Percentiles rank a stretch among this genome's conserved stretches.
Conservation (phyloP, 2,329 filamentous ascomycete genomes). For the Xylaria sp. region DNA sequence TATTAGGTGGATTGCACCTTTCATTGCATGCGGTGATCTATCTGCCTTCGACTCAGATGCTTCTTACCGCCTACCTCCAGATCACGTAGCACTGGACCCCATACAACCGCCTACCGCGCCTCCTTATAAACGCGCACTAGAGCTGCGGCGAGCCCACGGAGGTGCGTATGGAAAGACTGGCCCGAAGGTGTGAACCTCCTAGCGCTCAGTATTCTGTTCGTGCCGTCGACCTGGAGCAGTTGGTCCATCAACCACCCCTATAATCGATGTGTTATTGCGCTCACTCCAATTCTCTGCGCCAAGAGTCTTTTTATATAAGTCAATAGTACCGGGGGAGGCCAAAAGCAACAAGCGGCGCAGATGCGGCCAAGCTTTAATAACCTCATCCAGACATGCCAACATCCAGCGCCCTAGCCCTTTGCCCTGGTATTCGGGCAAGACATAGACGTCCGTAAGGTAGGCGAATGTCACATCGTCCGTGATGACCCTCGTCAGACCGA, state of each 20-base stretch:
- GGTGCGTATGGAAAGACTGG: conserved; percentile 80
- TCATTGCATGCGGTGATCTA: conserved; percentile 96
- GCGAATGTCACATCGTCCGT: conserved; percentile 76
- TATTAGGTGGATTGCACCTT: conserved; percentile 87
- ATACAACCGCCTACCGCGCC: conserved; percentile 96
- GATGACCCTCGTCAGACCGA: conserved; percentile 71
- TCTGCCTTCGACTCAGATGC: conserved; percentile 96
- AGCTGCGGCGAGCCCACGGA: conserved; percentile 79
- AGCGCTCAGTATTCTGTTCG: background rate
- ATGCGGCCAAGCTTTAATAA: conserved; percentile 56
- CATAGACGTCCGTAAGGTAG: conserved; percentile 70
- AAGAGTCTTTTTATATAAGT: conserved; percentile 60
- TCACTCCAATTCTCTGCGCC: conserved; percentile 58
- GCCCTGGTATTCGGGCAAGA: conserved; percentile 60
- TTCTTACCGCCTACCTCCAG: conserved; percentile 87
- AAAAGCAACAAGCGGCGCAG: conserved; percentile 69
- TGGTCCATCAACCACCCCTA: conserved; percentile 44
- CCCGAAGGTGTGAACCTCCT: conserved; percentile 43
- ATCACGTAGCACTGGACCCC: conserved; percentile 87
- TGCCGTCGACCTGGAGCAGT: conserved; percentile 32
- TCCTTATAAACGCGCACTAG: conserved; percentile 90
- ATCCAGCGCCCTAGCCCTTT: conserved; percentile 65
- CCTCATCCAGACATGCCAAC: conserved; percentile 60
- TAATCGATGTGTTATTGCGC: conserved; percentile 54
- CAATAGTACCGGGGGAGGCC: conserved; percentile 51